phyloP scores from a whole-genome alignment of 306 rosid genomes.

The Benincasa hispida region DNA sequence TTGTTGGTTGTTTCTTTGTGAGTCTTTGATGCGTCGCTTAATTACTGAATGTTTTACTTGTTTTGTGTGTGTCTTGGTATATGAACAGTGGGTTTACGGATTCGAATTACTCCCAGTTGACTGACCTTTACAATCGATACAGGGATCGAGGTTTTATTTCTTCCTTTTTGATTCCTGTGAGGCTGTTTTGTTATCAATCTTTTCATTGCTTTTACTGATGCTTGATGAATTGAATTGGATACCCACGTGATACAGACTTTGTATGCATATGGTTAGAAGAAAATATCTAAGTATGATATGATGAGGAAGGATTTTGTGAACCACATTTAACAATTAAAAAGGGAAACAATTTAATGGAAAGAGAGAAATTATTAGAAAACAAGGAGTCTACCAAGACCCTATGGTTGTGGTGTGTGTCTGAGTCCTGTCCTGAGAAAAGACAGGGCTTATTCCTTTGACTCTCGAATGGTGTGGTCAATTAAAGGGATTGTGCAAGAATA shows the following conservation, averaged over 20 bases:
- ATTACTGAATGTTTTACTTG: neutral
- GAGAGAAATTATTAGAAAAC: neutral
- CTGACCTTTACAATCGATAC: constrained; percentile 58
- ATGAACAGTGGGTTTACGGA: constrained; percentile 60
- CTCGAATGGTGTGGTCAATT: neutral
- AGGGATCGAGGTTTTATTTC: constrained; percentile 42
- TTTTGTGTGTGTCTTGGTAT: neutral
- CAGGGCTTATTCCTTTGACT: neutral
- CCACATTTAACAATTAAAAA: neutral
- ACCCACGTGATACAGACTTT: neutral
- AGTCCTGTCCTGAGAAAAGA: neutral
- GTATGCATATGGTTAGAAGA: neutral
- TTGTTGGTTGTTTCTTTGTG: neutral
- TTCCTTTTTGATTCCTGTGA: neutral
- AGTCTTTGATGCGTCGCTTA: neutral
- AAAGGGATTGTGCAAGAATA: neutral
- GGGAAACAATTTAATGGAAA: neutral
- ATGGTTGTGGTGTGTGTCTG: neutral
- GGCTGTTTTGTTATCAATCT: neutral
- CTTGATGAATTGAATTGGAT: neutral
- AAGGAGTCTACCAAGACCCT: neutral
- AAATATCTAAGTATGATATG: neutral
- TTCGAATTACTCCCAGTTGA: constrained; percentile 65
- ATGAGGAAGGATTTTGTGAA: neutral
- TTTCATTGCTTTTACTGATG: neutral